A percentile compares a stretch with the other conserved stretches of the same genome.
These are phyloP conservation scores for Hortiboletus campestris DNA, from an alignment of 768 basidiomycete genomes.

Conservation along the genomic window DNA sequence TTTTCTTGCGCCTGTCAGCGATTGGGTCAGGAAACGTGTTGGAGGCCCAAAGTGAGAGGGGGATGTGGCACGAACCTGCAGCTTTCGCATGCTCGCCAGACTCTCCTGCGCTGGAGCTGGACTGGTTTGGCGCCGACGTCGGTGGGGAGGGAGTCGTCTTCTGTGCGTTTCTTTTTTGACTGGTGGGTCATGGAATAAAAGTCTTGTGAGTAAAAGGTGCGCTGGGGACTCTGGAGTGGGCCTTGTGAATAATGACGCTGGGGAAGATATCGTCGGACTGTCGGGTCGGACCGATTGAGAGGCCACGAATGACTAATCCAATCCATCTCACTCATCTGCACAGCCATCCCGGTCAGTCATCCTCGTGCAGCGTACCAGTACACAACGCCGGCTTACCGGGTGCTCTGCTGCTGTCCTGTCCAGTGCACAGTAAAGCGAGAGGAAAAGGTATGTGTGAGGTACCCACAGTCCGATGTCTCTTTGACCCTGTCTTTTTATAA, in stretches of 20 bases:
- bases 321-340: slow-evolving; percentile 25
- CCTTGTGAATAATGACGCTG: slow-evolving; percentile 22
- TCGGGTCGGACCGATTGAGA: slow-evolving; percentile 36
- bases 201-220: slow-evolving; percentile 41
- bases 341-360: slow-evolving; percentile 24
- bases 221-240: slow-evolving; percentile 18
- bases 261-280: slow-evolving; percentile 35
- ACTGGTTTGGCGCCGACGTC: slow-evolving; percentile 69
- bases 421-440: slow-evolving; percentile 3
- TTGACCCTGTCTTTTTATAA: slow-evolving; percentile 30
- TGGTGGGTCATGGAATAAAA: slow-evolving; percentile 49
- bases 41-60: slow-evolving; percentile 7
- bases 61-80: slow-evolving; percentile 62
- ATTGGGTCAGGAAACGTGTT: slow-evolving; percentile 17
- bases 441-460: slow-evolving; percentile 25
- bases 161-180: slow-evolving; percentile 75
- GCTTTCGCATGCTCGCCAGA: slow-evolving; percentile 89
- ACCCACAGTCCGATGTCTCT: slow-evolving; percentile 8
- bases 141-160: slow-evolving; percentile 47
- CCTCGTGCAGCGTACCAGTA: slow-evolving; percentile 17
- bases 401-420: background rate
- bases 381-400: slow-evolving; percentile 18
- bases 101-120: slow-evolving; percentile 73
- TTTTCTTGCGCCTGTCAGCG: slow-evolving; percentile 76
- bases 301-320: slow-evolving; percentile 34